Evolutionary conservation across 1,284 basidiomycete species (phyloP), one percentile per base, ranked within the genome.

Genomic region (Marasmius oreades): DNA sequence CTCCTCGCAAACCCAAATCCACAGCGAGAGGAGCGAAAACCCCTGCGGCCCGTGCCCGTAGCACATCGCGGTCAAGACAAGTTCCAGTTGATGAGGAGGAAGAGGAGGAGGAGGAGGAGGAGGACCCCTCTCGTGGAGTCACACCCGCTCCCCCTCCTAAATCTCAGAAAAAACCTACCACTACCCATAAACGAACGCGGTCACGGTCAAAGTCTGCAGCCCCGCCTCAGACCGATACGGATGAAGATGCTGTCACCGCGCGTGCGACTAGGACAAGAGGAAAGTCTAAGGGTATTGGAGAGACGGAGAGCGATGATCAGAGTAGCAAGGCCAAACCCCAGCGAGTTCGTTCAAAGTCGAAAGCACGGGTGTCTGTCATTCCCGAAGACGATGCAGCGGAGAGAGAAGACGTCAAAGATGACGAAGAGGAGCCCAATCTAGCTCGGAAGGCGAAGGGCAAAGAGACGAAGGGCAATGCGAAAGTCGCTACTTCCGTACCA

Each of bases 51-150:
- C 51, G 60, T 34, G 60, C 67, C 5, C 61, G 70, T 22, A 72
- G 70, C 54, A 64, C 67, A 11, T 71, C 69, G 42, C 64, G 67
- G 28, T 59, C 66, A 22, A 63, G 61, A 5, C 58, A 69, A 46
- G 65, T 65, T 18, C 60, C 69, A 37, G 66, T 70, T 5, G 62
- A 56, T 6, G 68, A 71, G 54, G 58, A 60, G 6, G 52, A 56
- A 12, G 63, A 55, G 12, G 64, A 61, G 14, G 59, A 60, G 7
- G 55, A 53, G 7, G 58, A 53, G 2, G 55, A 56, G 33, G 55
- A 55, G 20, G 51, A 36, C 12, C 39, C 34, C 2, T 34, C 51
- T 20, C 51, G 53, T 26, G 31, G 44, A 33, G 61, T 37, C 33
- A 52, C 60, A 22, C 53, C 57, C 14, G 57, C 52, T 18, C 37